Evolutionary conservation across 2,329 filamentous ascomycete genomes (phyloP), one percentile per base, ranked within the genome.

Genomic region (Biscogniauxia mediterranea): DNA sequence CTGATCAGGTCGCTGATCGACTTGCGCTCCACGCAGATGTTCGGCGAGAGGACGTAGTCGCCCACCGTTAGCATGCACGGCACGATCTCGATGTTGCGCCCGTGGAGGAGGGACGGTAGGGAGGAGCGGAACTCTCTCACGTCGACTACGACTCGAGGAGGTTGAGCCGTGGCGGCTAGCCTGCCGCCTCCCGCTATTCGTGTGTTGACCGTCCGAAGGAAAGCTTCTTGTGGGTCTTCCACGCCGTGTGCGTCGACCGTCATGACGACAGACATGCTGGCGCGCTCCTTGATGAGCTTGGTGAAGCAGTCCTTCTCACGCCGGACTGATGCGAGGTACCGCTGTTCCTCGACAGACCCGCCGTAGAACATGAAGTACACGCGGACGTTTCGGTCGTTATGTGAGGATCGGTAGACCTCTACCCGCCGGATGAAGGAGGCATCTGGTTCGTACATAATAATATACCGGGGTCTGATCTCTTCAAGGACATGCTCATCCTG

Each of bases 371-470:
- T 87, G 74, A 98, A 98, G 78, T 97, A 99, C 0, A 97, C 93
- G 52, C 92, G 86, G 51, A 98, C 91, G 70, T 92, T 93, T 42
- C 93, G 84, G 73, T 94, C 92, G 61, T 89, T 90, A 77, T 99
- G 95, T 9, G 93, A 97, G 57, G 93, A 97, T 49, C 95, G 88
- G 77, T 98, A 99, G 1, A 98, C 93, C 74, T 99, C 95, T 20
- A 99, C 90, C 46, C 94, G 85, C 15, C 95, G 88, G 70, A 98
- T 97, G 75, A 99, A 99, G 2, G 94, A 89, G 2, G 94, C 88
- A 67, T 98, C 93, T 0, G 95, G 94, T 74, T 98, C 95, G 76
- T 97, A 99, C 95, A 99, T 98, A 78, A 99, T 90, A 61, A 99
- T 92, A 75, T 97, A 97, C 62, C 91, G 88, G 38, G 95, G 95